Base-by-base conservation (phyloP, 1,284 basidiomycete genomes). In the Rhodotorula sp. region DNA sequence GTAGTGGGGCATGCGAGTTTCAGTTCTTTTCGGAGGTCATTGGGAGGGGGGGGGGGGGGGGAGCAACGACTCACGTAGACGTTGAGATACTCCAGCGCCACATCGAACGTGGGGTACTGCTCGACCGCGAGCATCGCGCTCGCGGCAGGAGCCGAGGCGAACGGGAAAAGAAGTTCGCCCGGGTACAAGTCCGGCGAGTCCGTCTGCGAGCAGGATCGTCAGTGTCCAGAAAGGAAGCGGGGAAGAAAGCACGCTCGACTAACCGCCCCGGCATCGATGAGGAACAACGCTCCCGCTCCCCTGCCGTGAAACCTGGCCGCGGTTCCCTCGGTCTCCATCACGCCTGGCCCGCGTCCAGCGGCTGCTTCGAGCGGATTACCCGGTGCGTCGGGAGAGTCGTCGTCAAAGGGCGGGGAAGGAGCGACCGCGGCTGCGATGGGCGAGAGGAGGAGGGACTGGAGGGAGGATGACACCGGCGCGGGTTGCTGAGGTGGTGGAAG, bases 271-370 rank as follows among this genome's bases (percentile, higher is more conserved):
- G 71, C 68, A 27, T 76, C 74, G 32, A 67, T 68, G 13, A 74
- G 57, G 48, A 74, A 72, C 24, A 76, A 36, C 2, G 74, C 66
- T 3, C 74, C 74, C 5, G 74, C 74, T 11, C 74, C 74, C 10
- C 74, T 58, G 22, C 74, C 74, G 15, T 72, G 65, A 46, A 67
- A 76, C 55, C 36, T 53, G 11, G 51, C 49, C 20, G 29, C 34
- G 30, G 8, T 46, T 19, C 51, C 61, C 51, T 52, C 29, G 0
- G 24, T n/a, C 44, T 48, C 49, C 59, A 61, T 36, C 48, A 61
- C 20, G 15, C 59, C 59, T 24, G 46, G 46, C 5, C 59, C 59
- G 24, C 48, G 30, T 9, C 59, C 59, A 7, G 47, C 48, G 6
- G 59, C 59, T 8, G 59, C 44, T n/a, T 61, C 59, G 24, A 61